phyloP scores from a whole-genome alignment of 1,139 yeast species.

The Yamadazyma mexicana region DNA sequence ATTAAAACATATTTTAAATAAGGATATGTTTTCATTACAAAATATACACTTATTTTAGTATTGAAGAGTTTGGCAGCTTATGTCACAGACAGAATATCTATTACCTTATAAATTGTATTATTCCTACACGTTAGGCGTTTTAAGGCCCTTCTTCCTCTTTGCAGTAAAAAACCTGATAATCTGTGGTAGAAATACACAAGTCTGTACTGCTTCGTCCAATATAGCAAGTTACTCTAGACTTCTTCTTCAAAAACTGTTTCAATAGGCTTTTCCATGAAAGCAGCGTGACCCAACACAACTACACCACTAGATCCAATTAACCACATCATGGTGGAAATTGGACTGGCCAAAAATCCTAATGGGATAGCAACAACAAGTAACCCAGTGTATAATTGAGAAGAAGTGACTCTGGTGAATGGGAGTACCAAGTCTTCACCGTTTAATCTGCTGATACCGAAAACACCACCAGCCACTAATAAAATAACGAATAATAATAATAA shows the following conservation, averaged over 20 bases:
- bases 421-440: constrained; percentile 78
- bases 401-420: constrained; percentile 67
- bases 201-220: too few species aligned
- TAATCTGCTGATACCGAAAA: constrained; percentile 74
- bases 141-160: too few species aligned
- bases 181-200: too few species aligned
- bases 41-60: background rate
- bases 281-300: constrained; percentile 84
- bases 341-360: constrained; percentile 89
- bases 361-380: constrained; percentile 79
- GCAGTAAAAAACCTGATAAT: too few species aligned
- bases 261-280: constrained; percentile 95
- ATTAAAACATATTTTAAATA: constrained; percentile 5
- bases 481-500: constrained; percentile 81
- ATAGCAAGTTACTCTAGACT: constrained; percentile 29
- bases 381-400: constrained; percentile 88
- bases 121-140: background rate
- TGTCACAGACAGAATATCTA: too few species aligned
- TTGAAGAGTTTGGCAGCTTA: too few species aligned
- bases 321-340: constrained; percentile 94
- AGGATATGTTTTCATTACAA: constrained; percentile 3
- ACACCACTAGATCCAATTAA: constrained; percentile 93
- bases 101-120: background rate
- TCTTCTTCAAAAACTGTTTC: constrained; percentile 96
- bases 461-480: constrained; percentile 64